Base-by-base conservation (phyloP, 1,284 basidiomycete species). In the Boletus semigastroideus region DNA sequence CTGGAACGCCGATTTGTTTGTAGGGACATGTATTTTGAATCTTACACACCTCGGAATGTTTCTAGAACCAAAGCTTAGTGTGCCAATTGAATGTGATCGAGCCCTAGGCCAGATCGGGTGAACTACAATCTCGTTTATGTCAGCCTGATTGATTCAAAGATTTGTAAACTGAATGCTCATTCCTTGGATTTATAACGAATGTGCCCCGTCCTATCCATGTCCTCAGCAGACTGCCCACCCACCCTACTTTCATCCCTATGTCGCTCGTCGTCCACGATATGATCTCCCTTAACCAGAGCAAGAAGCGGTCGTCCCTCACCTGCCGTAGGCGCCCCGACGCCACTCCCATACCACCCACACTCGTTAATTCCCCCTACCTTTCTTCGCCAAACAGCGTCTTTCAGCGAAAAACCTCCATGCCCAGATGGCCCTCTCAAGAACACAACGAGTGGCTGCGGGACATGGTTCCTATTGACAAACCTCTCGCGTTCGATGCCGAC, bases 401-500 rank as follows among this genome's bases (percentile, higher is more conserved):
- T 56, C 71, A 70, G 44, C 69, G 71, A 53, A 64, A 70, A 25
- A 49, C 67, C 4, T 52, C 66, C 2, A 38, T 66, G 16, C 68
- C 67, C 28, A 70, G 55, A 28, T 62, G 67, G 13, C 80, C 80
- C 14, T 76, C 71, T 46, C 70, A 75, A 42, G 73, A 72, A 54
- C 78, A 83, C 56, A 77, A 85, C 56, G 70, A 73, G 52, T 85
- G 83, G 83, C 70, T 85, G 47, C 72, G 78, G 61, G 83, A 85
- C 69, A 83, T 80, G 52, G 70, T 84, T 0, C 82, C 83, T 14
- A 33, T 78, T 1, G 54, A 56, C 52, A 39, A 48, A 63, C 37
- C 49, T 4, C 13, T 5, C 4, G 16, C 8, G 1, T 46, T 40
- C 0, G 58, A 65, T 14, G 42, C 20, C 27, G 56, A 68, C 38